Base-by-base conservation (phyloP, 1,284 basidiomycete species). In the Malassezia sympodialis region DNA sequence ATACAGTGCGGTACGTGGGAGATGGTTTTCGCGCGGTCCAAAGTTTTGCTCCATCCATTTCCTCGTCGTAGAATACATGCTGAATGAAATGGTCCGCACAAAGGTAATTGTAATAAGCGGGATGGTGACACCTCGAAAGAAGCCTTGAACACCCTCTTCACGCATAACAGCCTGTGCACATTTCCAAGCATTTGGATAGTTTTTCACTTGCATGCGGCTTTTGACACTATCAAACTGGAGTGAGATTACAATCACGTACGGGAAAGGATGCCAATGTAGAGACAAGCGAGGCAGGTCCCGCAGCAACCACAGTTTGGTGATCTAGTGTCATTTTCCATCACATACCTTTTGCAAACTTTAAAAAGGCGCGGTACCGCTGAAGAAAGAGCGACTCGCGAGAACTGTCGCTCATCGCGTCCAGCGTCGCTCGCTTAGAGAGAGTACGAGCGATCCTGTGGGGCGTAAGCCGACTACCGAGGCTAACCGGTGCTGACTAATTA, bases 21-120 rank as follows among this genome's bases (percentile, higher is more conserved):
- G 47, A 14, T 57, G 48, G 2, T 60, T 43, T 21, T 63, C 60
- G 15, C 42, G 27, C 7, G 63, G 41, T 34, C 61, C 53, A 21
- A 54, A 49, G 0, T 45, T 39, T 1, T 34, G 24, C 35, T 83
- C 82, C 65, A 88, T 84, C 62, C 82, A 80, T 59, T 88, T 84
- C 77, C 91, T 94, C 49, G 88, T 90, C 44, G 83, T 80, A 49
- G 84, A 88, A 76, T 94, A 96, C 66, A 96, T 93, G 14, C 88
- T 90, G 76, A 96, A 94, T 45, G 88, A 91, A 32, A 85, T 84
- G 81, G 76, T 77, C n/a, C 91, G 86, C 69, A 96, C 91, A 71
- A 93, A 90, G 6, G 90, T 91, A 67, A 98, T 96, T 7, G 93
- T 96, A 76, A 93, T 82, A 51, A 96, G 81, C 28, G 93, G 93